A percentile compares a stretch with the other conserved stretches of the same genome.
These are phyloP conservation scores for Aureobasidium pullulans DNA, from an alignment of 2,329 filamentous ascomycete species.

Conservation along the genomic window DNA sequence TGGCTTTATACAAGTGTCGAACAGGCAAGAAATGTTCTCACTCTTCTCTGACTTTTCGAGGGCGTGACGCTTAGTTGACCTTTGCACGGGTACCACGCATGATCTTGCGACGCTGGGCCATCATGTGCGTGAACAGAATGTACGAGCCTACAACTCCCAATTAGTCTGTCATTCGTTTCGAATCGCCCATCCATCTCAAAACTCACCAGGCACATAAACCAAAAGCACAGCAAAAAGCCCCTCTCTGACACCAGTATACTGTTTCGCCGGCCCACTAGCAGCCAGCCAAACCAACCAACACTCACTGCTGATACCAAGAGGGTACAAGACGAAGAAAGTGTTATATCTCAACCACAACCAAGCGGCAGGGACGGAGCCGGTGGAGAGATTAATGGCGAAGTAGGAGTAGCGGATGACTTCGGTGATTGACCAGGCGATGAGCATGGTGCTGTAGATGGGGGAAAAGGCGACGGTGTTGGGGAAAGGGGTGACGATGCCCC, in stretches of 20 bases:
- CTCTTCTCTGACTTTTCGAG: no score
- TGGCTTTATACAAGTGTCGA: no score
- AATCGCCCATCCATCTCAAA: constrained; percentile 17
- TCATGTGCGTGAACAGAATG: constrained; percentile 90
- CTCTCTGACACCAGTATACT: background rate
- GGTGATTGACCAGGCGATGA: constrained; percentile 80
- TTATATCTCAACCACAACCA: constrained; percentile 79
- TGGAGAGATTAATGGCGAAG: constrained; percentile 67
- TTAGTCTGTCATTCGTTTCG: background rate
- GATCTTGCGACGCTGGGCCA: constrained; percentile 77
- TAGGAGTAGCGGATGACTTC: constrained; percentile 91
- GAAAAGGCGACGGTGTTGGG: constrained; percentile 52
- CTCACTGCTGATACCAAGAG: constrained; percentile 83
- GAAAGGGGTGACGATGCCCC: constrained; percentile 72
- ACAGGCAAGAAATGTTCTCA: no score
- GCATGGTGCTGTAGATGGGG: constrained; percentile 65
- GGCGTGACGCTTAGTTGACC: background rate
- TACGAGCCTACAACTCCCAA: constrained; percentile 53
- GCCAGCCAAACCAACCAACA: constrained; percentile 49
- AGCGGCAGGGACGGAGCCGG: constrained; percentile 49
- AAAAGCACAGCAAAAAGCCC: constrained; percentile 48
- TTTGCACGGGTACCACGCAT: constrained; percentile 42
- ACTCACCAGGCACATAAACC: constrained; percentile 73
- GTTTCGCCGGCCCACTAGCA: background rate
- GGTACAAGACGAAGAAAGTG: constrained; percentile 88